A percentile compares a stretch with the other conserved stretches of the same genome.
These are phyloP conservation scores for Hexamita inflata DNA, from an alignment of 208 protist species.

Conservation along the genomic window DNA sequence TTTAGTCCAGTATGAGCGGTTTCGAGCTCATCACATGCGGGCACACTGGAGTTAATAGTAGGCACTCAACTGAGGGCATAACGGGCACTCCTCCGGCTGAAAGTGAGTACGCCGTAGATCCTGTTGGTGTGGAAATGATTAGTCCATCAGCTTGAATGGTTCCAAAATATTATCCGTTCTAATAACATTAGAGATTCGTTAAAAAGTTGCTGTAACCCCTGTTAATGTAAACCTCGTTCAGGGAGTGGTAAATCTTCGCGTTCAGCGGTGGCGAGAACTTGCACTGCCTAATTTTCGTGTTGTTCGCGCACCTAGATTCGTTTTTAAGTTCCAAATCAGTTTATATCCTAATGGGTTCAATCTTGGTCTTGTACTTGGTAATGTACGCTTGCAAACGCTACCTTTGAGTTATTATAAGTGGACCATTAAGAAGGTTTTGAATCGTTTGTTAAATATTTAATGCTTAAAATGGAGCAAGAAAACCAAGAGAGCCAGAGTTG, in stretches of 20 bases:
- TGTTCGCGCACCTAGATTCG: not conserved
- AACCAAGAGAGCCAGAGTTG: constrained; percentile 18
- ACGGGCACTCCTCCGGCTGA: constrained; percentile 24
- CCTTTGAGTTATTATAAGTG: not conserved
- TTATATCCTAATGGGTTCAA: not conserved
- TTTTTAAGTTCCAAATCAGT: not conserved
- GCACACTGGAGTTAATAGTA: constrained; percentile 25
- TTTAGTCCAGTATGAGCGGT: not conserved
- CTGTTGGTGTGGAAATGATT: constrained; percentile 19
- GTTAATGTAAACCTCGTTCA: constrained; percentile 25
- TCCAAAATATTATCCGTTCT: not conserved
- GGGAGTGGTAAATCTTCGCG: not conserved
- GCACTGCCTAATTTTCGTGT: not conserved
- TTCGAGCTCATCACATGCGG: constrained; percentile 8
- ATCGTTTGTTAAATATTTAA: not conserved
- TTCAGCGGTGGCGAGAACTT: not conserved
- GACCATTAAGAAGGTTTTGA: not conserved
- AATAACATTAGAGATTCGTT: not conserved
- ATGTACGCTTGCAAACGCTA: not conserved
- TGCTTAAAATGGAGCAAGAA: not conserved
- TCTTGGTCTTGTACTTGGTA: not conserved
- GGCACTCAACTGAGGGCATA: not conserved
- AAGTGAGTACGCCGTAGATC: constrained; percentile 25
- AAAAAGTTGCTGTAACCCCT: not conserved
- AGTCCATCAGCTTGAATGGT: constrained; percentile 28